These are phyloP conservation scores for Yamadazyma diospyri DNA, from an alignment of 1,139 yeast species.

Conservation along the genomic window DNA sequence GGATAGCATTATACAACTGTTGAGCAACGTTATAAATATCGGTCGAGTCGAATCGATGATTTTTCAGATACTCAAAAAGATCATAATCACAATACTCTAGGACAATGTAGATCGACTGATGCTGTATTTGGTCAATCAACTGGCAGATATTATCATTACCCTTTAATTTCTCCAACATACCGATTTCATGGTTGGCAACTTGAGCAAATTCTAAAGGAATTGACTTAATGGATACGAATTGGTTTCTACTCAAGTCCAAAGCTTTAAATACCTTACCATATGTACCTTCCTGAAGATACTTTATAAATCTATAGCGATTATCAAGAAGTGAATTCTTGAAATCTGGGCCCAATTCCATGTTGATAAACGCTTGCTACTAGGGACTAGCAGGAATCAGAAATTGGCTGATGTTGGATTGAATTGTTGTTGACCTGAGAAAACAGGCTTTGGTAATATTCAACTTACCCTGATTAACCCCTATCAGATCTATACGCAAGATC, in stretches of 20 bases:
- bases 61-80: conserved; percentile 20
- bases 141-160: conserved; percentile 42
- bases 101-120: conserved; percentile 41
- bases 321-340: conserved; percentile 16
- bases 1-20: conserved; percentile 39
- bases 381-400: too few species aligned
- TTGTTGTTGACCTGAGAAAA: too few species aligned
- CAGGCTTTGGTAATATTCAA: too few species aligned
- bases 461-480: too few species aligned
- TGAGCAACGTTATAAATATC: conserved; percentile 23
- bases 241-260: conserved; percentile 25
- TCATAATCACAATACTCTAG: conserved; percentile 47
- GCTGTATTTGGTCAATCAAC: conserved; percentile 40
- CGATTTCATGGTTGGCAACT: conserved; percentile 47
- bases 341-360: conserved; percentile 4
- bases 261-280: conserved; percentile 54
- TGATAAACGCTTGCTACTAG: too few species aligned
- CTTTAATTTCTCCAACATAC: conserved; percentile 34
- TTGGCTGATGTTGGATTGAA: too few species aligned
- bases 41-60: conserved; percentile 19
- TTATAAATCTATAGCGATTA: conserved; percentile 33
- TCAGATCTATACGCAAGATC: too few species aligned
- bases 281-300: conserved; percentile 47
- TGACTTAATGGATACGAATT: conserved; percentile 32
- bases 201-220: conserved; percentile 11